phyloP scores from a whole-genome alignment of 768 basidiomycete species.

The Mycena pura region DNA sequence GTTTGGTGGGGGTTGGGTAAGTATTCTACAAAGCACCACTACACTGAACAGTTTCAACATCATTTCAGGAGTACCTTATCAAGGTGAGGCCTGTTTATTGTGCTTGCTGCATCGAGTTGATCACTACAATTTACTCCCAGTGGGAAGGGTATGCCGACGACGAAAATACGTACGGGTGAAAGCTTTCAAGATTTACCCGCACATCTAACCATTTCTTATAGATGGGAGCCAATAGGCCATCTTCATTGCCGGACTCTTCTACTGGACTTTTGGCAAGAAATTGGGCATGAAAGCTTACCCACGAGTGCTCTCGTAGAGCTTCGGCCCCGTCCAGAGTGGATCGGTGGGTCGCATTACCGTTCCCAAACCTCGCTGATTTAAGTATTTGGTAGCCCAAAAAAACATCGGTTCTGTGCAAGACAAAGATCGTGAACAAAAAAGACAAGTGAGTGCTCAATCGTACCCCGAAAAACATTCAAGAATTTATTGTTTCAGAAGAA shows the following conservation, averaged over 20 bases:
- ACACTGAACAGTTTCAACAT: background rate
- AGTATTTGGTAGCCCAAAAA: too few relatives aligned
- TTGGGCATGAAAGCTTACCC: background rate
- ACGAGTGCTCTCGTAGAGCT: background rate
- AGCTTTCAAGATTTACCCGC: background rate
- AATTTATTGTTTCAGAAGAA: too few relatives aligned
- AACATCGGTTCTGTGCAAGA: too few relatives aligned
- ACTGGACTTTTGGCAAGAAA: slow-evolving; percentile 1
- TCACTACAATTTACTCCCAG: background rate
- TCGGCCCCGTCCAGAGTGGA: background rate
- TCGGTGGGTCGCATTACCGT: background rate
- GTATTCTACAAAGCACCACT: background rate
- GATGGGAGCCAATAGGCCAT: slow-evolving; percentile 1
- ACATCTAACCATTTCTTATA: background rate
- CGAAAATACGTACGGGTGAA: background rate
- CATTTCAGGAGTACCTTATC: background rate
- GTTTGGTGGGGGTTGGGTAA: slow-evolving; percentile 4
- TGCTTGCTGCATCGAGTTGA: too few relatives aligned
- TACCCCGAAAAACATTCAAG: too few relatives aligned
- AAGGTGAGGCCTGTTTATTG: background rate
- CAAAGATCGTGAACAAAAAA: too few relatives aligned
- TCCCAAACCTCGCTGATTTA: too few relatives aligned
- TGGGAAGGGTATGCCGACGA: background rate
- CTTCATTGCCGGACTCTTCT: background rate
- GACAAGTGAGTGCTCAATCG: too few relatives aligned